These are phyloP conservation scores for Keqinozyma sinolaborantium DNA, from an alignment of 1,139 yeast genomes.

Conservation along the genomic window DNA sequence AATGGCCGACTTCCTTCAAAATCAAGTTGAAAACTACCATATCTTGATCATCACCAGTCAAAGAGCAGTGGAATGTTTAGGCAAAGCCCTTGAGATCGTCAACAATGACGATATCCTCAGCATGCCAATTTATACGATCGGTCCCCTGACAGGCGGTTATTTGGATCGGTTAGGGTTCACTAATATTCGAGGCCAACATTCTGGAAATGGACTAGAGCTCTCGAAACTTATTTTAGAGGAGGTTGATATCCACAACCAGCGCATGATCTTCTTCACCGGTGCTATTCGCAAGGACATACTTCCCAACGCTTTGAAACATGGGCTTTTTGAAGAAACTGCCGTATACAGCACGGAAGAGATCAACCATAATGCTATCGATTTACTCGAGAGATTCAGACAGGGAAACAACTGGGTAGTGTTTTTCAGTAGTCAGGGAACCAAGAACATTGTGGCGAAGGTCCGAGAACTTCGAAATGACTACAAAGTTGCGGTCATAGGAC, in stretches of 20 bases:
- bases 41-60: constrained; percentile 75
- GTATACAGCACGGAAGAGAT: constrained; percentile 58
- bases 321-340: constrained; percentile 55
- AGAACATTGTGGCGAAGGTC: constrained; percentile 50
- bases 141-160: constrained; percentile 80
- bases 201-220: constrained; percentile 78
- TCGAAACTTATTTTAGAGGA: constrained; percentile 61
- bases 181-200: constrained; percentile 61
- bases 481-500: constrained; percentile 83
- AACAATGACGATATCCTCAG: constrained; percentile 31
- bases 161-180: constrained; percentile 60
- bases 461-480: constrained; percentile 13
- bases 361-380: constrained; percentile 39
- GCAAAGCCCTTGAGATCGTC: constrained; percentile 8
- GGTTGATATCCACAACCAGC: constrained; percentile 13
- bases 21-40: constrained; percentile 6
- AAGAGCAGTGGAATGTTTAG: constrained; percentile 80
- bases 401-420: constrained; percentile 65
- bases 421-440: constrained; percentile 90
- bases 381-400: constrained; percentile 33
- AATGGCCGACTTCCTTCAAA: constrained; percentile 6
- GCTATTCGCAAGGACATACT: constrained; percentile 79
- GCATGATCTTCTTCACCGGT: constrained; percentile 79
- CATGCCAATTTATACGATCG: constrained; percentile 69
- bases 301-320: constrained; percentile 51